phyloP scores from a whole-genome alignment of 169 alveolate genomes.

The Plasmodium reichenowi region DNA sequence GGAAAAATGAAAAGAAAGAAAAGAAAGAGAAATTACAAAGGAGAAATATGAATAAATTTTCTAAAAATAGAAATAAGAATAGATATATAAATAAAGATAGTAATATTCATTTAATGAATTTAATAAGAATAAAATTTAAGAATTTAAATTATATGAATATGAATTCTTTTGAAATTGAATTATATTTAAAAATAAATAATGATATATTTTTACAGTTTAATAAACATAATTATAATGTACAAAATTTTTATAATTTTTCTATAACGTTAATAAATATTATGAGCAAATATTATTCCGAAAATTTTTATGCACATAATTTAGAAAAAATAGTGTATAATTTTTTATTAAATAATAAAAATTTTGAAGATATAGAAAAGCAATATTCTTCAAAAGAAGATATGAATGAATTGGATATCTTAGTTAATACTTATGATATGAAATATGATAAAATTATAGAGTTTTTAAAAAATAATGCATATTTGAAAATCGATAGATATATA shows the following conservation, averaged over 20 bases:
- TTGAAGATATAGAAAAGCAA: not conserved
- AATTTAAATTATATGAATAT: slow-evolving; percentile 9
- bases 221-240: slow-evolving; percentile 10
- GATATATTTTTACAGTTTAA: slow-evolving; percentile 18
- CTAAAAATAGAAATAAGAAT: no score
- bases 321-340: not conserved
- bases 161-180: not conserved
- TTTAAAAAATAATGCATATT: slow-evolving; percentile 7
- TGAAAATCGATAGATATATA: slow-evolving; percentile 22
- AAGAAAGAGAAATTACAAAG: no score
- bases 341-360: not conserved
- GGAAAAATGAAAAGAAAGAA: no score
- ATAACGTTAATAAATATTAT: slow-evolving; percentile 32
- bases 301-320: not conserved
- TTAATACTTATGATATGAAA: not conserved
- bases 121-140: not conserved
- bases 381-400: not conserved
- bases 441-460: slow-evolving; percentile 1
- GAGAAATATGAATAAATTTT: no score
- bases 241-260: slow-evolving; percentile 23
- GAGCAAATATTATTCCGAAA: slow-evolving; percentile 31
- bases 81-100: not conserved
- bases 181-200: slow-evolving; percentile 20
- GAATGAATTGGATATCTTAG: not conserved
- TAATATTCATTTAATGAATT: not conserved